Conservation (phyloP, 2,329 filamentous ascomycete genomes). For the Cladosporium velox region DNA sequence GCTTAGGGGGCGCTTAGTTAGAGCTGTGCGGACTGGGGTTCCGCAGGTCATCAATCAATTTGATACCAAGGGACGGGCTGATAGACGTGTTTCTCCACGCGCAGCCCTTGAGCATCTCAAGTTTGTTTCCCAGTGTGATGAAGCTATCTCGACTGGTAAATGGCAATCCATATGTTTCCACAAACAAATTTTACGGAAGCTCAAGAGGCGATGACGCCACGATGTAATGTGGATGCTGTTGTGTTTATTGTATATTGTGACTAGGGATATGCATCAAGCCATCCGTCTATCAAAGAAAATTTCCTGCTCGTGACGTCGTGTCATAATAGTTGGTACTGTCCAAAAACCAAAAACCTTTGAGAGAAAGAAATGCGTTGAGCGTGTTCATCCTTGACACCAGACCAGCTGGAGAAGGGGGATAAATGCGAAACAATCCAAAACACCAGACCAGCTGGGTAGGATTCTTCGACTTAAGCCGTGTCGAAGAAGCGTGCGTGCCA, state of each 20-base stretch:
- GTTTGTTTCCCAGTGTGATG: not conserved
- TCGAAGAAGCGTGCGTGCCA: conserved; percentile 18
- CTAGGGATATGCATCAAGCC: not conserved
- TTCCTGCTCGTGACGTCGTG: not conserved
- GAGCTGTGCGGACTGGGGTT: conserved; percentile 6
- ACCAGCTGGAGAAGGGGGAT: not conserved
- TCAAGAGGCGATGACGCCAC: too few relatives aligned
- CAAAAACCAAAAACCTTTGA: not conserved
- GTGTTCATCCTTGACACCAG: not conserved
- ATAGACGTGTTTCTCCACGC: not conserved
- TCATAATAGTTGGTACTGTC: not conserved
- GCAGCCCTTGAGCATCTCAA: not conserved
- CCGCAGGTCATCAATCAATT: not conserved
- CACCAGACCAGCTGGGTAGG: conserved; percentile 4
- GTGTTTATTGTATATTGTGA: not conserved
- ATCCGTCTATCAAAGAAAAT: not conserved
- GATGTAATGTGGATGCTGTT: not conserved
- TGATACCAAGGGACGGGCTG: not conserved
- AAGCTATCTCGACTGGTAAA: not conserved
- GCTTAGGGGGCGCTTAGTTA: conserved; percentile 9
- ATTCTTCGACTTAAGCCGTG: not conserved
- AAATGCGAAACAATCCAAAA: not conserved
- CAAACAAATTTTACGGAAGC: too few relatives aligned
- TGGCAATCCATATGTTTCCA: too few relatives aligned
- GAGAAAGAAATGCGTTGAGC: not conserved